A percentile compares a stretch with the other conserved stretches of the same genome.
These are phyloP conservation scores for Gentiana straminea DNA, from an alignment of 257 asterid species.

Conservation along the genomic window DNA sequence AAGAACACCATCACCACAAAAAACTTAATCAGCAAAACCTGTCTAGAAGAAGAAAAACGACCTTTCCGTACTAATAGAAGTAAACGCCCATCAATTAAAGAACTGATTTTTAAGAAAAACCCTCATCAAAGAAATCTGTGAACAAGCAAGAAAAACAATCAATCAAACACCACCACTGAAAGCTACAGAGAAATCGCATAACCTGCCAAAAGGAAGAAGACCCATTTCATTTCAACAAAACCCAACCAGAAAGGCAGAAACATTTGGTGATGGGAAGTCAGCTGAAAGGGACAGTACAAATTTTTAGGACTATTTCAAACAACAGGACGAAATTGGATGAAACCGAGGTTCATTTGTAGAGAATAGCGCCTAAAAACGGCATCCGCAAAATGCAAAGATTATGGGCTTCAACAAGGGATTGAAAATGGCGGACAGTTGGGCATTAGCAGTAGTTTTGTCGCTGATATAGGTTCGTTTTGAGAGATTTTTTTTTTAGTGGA, in stretches of 20 bases:
- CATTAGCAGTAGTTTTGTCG: neutral
- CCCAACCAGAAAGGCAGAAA: neutral
- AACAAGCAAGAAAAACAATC: neutral
- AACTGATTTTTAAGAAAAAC: constrained; percentile 7
- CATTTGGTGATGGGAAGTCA: neutral
- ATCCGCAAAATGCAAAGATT: constrained; percentile 7
- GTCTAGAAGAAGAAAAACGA: no score
- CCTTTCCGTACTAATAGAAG: no score
- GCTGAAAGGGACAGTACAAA: neutral
- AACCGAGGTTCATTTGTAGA: neutral
- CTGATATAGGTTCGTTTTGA: constrained; percentile 1
- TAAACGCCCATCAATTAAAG: constrained; percentile 9
- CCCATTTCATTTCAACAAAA: constrained; percentile 1
- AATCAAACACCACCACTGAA: constrained; percentile 8
- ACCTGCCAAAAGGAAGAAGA: constrained; percentile 4
- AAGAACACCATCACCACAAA: constrained; percentile 5
- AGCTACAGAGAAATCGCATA: constrained; percentile 10
- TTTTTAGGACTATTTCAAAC: no score
- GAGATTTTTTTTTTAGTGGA: neutral
- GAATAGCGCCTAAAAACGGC: constrained; percentile 1
- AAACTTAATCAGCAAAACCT: no score
- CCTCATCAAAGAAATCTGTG: neutral
- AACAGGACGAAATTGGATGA: no score
- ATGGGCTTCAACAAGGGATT: constrained; percentile 6
- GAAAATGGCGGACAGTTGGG: neutral